A percentile compares a stretch with the other conserved stretches of the same genome.
Evolutionary conservation across 31 red algal genomes (phyloP).

Genomic region (Bonnemaisonia californica): DNA sequence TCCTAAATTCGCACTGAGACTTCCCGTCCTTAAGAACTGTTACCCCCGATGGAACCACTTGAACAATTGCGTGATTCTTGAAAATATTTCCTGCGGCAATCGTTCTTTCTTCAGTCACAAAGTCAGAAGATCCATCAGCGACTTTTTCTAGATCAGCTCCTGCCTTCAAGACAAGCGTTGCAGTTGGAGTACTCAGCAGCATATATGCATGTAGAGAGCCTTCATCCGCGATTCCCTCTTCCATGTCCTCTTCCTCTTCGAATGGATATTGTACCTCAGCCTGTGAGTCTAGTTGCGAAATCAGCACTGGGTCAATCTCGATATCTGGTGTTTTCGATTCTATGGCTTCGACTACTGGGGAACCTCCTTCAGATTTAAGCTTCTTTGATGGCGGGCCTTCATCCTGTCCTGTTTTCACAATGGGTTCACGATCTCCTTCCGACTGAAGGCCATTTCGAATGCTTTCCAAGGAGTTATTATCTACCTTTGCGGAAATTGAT

Average conservation of each 20-base stretch:
- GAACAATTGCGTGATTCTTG: constrained; percentile 59
- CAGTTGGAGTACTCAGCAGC: constrained; percentile 52
- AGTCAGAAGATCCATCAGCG: constrained; percentile 42
- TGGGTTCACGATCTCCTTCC: neutral
- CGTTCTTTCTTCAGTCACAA: constrained; percentile 58
- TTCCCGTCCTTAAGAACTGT: constrained; percentile 50
- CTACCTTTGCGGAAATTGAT: too few relatives aligned
- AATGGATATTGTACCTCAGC: constrained; percentile 61
- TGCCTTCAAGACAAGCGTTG: constrained; percentile 56
- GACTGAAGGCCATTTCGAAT: neutral
- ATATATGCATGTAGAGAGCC: constrained; percentile 62
- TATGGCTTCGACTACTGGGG: neutral
- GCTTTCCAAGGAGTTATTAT: neutral
- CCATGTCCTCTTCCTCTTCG: constrained; percentile 54
- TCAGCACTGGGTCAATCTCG: constrained; percentile 24
- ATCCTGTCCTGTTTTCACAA: neutral
- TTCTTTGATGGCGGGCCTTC: neutral
- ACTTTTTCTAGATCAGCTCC: constrained; percentile 61
- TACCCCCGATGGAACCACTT: constrained; percentile 60
- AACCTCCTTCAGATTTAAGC: neutral
- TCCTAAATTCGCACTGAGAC: constrained; percentile 42
- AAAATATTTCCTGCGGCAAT: constrained; percentile 87
- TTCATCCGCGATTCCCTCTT: constrained; percentile 59
- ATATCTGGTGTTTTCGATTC: neutral
- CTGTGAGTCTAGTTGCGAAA: constrained; percentile 12